Conservation (phyloP, 1,284 basidiomycete genomes). For the Cutaneotrichosporon cutaneum region DNA sequence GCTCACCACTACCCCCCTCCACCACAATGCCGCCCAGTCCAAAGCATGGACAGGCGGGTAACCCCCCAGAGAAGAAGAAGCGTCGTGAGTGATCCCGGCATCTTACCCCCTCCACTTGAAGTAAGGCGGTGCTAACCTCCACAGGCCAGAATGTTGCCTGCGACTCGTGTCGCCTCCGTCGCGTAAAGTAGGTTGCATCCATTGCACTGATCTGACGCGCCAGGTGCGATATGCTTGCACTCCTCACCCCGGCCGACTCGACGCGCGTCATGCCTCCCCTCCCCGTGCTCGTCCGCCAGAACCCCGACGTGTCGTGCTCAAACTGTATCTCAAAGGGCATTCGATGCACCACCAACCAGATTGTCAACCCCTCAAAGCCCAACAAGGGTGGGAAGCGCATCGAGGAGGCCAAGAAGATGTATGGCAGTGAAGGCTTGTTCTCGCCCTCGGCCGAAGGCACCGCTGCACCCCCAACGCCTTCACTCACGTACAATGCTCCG, state of each 20-base stretch:
- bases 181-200: conserved; percentile 37
- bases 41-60: background rate
- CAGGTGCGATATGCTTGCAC: conserved; percentile 33
- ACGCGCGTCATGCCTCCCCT: conserved; percentile 11
- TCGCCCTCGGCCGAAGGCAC: background rate
- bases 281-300: conserved; percentile 30
- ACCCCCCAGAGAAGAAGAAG: conserved; percentile 30
- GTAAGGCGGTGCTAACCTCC: conserved; percentile 1
- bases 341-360: conserved; percentile 41
- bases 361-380: conserved; percentile 41
- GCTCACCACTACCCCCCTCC: background rate
- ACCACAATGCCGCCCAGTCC: conserved; percentile 8
- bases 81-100: conserved; percentile 28
- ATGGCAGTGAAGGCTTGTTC: conserved; percentile 27
- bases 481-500: background rate
- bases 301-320: conserved; percentile 39
- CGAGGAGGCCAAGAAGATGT: conserved; percentile 39
- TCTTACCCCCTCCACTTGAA: background rate
- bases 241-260: conserved; percentile 26
- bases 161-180: conserved; percentile 40
- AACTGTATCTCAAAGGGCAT: conserved; percentile 44
- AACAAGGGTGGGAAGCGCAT: conserved; percentile 48
- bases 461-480: background rate
- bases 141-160: conserved; percentile 46
- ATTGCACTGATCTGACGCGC: background rate